These are phyloP conservation scores for Apium graveolens DNA, from an alignment of 129 eudicot species.

Conservation along the genomic window DNA sequence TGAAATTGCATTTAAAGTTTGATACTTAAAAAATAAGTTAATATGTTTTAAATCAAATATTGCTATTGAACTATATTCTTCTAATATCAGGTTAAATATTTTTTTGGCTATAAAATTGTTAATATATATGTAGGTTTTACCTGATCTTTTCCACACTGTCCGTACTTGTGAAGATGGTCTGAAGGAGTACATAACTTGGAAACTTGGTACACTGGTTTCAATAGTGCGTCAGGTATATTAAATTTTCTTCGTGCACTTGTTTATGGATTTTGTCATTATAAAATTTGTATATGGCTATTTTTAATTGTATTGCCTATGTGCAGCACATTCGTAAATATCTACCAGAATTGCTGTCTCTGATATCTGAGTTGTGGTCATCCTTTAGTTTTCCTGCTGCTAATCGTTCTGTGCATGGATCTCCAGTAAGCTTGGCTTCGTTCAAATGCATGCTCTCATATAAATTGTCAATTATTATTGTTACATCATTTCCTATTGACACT, in stretches of 20 bases:
- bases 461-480: background rate
- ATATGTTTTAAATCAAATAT: background rate
- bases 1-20: background rate
- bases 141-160: slow-evolving; percentile 82
- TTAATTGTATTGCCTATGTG: slow-evolving; percentile 21
- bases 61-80: background rate
- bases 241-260: background rate
- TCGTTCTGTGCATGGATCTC: slow-evolving; percentile 79
- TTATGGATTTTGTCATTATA: background rate
- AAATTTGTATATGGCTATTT: slow-evolving; percentile 12
- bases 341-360: slow-evolving; percentile 67
- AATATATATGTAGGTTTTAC: slow-evolving; percentile 59
- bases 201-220: slow-evolving; percentile 94
- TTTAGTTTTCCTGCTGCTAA: slow-evolving; percentile 72
- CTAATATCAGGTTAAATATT: background rate
- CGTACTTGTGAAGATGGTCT: slow-evolving; percentile 86
- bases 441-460: background rate
- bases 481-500: background rate
- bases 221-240: slow-evolving; percentile 87
- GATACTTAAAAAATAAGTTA: background rate
- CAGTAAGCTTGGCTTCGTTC: slow-evolving; percentile 41
- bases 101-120: background rate
- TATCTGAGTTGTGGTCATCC: slow-evolving; percentile 91
- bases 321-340: slow-evolving; percentile 95
- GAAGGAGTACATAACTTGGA: slow-evolving; percentile 94